These are phyloP conservation scores for Pueraria montana DNA, from an alignment of 306 rosid species.

Conservation along the genomic window DNA sequence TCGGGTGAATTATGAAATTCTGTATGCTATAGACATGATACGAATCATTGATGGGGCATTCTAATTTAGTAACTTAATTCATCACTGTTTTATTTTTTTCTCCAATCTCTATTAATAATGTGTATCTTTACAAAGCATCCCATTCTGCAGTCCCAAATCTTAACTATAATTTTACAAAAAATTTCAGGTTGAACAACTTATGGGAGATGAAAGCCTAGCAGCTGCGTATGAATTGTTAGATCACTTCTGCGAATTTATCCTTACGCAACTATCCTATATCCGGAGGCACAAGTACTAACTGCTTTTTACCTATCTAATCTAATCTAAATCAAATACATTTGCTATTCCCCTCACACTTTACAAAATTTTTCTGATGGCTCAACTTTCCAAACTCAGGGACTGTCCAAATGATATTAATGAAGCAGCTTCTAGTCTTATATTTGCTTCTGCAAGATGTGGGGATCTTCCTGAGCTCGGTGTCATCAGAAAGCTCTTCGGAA, in stretches of 20 bases:
- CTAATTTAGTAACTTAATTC: neutral
- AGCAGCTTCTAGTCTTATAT: conserved; percentile 88
- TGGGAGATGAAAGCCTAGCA: conserved; percentile 62
- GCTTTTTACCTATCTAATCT: neutral
- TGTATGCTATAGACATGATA: neutral
- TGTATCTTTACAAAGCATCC: neutral
- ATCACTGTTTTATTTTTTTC: neutral
- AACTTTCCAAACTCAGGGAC: conserved; percentile 47
- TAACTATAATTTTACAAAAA: neutral
- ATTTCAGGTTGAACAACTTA: conserved; percentile 73
- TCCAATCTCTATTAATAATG: neutral
- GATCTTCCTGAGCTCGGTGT: conserved; percentile 83
- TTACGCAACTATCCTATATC: conserved; percentile 65
- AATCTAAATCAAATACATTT: conserved; percentile 2
- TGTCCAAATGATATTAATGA: conserved; percentile 85
- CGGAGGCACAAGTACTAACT: conserved; percentile 69
- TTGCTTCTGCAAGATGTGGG: conserved; percentile 91
- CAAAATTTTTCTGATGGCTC: neutral
- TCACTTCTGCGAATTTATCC: conserved; percentile 70
- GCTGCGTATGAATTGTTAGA: conserved; percentile 68
- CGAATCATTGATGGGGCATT: neutral
- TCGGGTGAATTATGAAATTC: neutral
- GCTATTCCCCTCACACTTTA: neutral
- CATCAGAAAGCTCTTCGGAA: conserved; percentile 75
- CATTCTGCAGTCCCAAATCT: neutral